phyloP scores from a whole-genome alignment of 306 rosid genomes.

The Rosa chinensis region DNA sequence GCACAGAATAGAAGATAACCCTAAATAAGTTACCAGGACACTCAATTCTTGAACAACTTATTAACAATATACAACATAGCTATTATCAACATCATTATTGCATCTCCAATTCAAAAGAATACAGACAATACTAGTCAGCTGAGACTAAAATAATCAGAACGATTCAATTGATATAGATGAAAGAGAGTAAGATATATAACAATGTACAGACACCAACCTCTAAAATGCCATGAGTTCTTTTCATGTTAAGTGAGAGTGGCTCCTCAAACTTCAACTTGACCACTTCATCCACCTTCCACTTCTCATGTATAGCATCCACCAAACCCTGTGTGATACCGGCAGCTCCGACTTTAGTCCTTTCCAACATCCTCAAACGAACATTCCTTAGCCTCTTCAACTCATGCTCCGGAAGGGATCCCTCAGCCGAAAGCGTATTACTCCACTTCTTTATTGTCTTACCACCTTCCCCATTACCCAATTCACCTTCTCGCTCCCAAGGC shows the following conservation, averaged over 20 bases:
- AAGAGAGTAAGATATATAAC: too few species aligned
- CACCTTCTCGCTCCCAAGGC: constrained; percentile 31
- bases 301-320: constrained; percentile 62
- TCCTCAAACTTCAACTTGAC: constrained; percentile 79
- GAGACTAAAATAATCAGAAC: too few species aligned
- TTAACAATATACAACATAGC: too few species aligned
- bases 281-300: constrained; percentile 73
- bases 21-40: too few species aligned
- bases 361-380: constrained; percentile 70
- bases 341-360: constrained; percentile 73
- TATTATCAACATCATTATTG: too few species aligned
- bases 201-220: too few species aligned
- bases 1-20: too few species aligned
- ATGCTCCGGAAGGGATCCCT: constrained; percentile 64
- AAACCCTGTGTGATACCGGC: constrained; percentile 68
- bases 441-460: constrained; percentile 36
- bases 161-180: too few species aligned
- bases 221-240: constrained; percentile 68
- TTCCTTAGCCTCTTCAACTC: constrained; percentile 83
- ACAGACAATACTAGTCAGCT: too few species aligned
- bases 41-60: too few species aligned
- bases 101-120: too few species aligned
- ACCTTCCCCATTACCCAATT: constrained; percentile 25
- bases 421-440: constrained; percentile 59
- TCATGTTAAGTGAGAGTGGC: constrained; percentile 78